phyloP scores from a whole-genome alignment of 305 asterid genomes.

The Rubia peregrina region DNA sequence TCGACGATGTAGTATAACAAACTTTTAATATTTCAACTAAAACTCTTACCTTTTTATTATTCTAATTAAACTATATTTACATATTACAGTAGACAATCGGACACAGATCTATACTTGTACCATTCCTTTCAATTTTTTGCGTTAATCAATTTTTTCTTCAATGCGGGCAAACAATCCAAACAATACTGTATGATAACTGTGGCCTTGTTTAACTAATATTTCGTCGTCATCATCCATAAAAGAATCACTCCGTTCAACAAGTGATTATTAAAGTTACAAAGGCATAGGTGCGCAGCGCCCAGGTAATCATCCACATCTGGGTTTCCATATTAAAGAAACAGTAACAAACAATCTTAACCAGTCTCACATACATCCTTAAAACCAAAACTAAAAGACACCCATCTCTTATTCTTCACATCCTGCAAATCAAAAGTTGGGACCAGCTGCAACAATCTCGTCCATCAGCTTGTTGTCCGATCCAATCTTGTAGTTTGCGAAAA shows the following conservation, averaged over 20 bases:
- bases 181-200: not conserved
- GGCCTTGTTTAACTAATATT: not conserved
- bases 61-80: no score
- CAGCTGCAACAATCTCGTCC: conserved; percentile 76
- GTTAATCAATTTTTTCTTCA: no score
- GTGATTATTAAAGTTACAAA: conserved; percentile 1
- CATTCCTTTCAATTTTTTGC: no score
- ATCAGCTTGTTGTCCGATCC: conserved; percentile 60
- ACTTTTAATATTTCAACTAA: no score
- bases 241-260: conserved; percentile 13
- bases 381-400: not conserved
- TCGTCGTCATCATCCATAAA: conserved; percentile 13
- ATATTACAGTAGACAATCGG: no score
- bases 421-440: conserved; percentile 53
- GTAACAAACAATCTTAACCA: not conserved
- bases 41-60: no score
- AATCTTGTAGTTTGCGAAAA: conserved; percentile 55
- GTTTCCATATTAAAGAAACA: not conserved
- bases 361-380: not conserved
- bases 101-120: no score
- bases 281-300: not conserved
- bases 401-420: conserved; percentile 12
- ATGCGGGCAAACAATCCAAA: no score
- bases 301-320: not conserved
- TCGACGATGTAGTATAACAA: no score